Base-by-base conservation (phyloP, 1,284 basidiomycete species). In the Cutaneotrichosporon sp. region DNA sequence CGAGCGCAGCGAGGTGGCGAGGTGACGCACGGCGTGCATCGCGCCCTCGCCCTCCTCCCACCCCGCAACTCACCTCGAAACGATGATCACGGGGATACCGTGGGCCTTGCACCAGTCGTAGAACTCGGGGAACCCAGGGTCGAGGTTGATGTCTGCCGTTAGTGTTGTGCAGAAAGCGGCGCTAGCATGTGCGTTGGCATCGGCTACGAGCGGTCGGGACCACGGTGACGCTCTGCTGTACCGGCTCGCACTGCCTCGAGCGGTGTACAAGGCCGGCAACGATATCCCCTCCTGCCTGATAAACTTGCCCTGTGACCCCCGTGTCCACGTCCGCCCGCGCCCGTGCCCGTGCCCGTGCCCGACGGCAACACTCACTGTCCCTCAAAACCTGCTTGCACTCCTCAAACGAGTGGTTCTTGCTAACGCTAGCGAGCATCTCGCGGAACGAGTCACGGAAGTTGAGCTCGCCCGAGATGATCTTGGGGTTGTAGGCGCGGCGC, bases 51-150 rank as follows among this genome's bases (percentile, higher is more conserved):
- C 26, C 26, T 5, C 26, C 26, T 30, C 5, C 26, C 4, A 34
- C 12, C 38, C 20, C n/a, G 9, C 7, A 15, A 55, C 78, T 55
- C 62, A 86, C 87, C 87, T 90, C 4, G 90, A 94, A 43, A 96
- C 90, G 67, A 97, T 90, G 58, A 94, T 86, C 55, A 96, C 80
- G 14, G 91, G 90, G 46, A 94, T 82, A 60, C 84, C 84, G 54
- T 83, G 79, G 2, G 73, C 75, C 67, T 86, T 85, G 76, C 87
- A 90, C 82, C 85, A 94, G 23, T 77, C 72, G 73, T 87, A 86
- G 74, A 93, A 96, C 9, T 83, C 80, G 65, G 84, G 85, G 79
- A 97, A 97, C 15, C 90, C 90, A 1, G 84, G 76, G 71, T 96
- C 92, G 41, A 96, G 81, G 50, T 80, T 80, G 73, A 94, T 90